Base-by-base conservation (phyloP, 1,284 basidiomycete species). In the Fomitiporia mediterranea region DNA sequence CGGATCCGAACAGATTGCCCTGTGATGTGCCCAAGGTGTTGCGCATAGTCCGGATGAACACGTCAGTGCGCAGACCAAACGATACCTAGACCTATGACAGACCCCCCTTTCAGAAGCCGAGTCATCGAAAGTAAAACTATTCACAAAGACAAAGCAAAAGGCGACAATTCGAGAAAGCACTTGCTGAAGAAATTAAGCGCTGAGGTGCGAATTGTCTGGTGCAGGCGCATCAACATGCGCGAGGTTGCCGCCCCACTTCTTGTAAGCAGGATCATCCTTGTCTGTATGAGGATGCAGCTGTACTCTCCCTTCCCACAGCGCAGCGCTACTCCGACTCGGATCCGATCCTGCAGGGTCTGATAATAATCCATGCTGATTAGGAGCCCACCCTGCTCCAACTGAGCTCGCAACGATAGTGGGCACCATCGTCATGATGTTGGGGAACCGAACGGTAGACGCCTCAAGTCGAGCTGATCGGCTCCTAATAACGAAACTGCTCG, bases 221-320 rank as follows among this genome's bases (percentile, higher is more conserved):
- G 7, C n/a, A 13, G 42, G n/a, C n/a, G 43, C 34, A 15, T 34
- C 39, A 11, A 35, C 40, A 30, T 2, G 30, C 17, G 39, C 43
- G 1, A 19, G 32, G 21, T 21, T 55, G 13, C 13, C 19, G 40
- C 73, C 71, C 74, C 74, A 77, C 61, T 68, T 68, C 60, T 71
- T 64, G 61, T 71, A 71, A 21, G 74, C 71, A 1, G 72, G 74
- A 55, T 81, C 79, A 60, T 81, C 75, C 13, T 62, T 63, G 61
- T 75, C 76, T 19, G 92, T 94, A 42, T 91, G 90, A 0, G 92
- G 92, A 68, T 96, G 93, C 21, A 95, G 76, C 66, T 92, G 89
- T 19, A 94, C 74, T 67, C 83, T 88, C 60, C 91, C 92, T 66
- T 88, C 82, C 82, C 83, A 88, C 2, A 91, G 74, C 0, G 87